phyloP scores from a whole-genome alignment of 352 stramenopile genomes.

The Phytophthora kernoviae region DNA sequence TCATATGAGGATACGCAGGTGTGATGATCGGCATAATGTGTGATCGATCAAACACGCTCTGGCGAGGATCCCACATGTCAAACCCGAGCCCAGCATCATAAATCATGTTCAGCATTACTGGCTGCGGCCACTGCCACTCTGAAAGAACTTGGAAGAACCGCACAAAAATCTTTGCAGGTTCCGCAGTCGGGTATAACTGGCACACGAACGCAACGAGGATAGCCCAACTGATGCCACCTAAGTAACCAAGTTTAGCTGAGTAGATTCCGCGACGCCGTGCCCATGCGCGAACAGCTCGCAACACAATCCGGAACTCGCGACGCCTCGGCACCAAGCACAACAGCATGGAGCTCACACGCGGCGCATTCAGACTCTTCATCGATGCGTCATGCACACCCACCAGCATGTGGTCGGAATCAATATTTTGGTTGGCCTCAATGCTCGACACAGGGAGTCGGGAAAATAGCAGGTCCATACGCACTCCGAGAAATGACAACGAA shows the following conservation, averaged over 20 bases:
- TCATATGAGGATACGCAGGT: conserved; percentile 97
- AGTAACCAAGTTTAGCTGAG: conserved; percentile 96
- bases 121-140: conserved; percentile 83
- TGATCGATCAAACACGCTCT: conserved; percentile 86
- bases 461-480: conserved; percentile 94
- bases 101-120: conserved; percentile 87
- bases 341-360: conserved; percentile 95
- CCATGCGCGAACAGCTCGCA: conserved; percentile 79
- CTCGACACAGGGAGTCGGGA: conserved; percentile 65
- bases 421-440: conserved; percentile 78
- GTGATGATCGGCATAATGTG: conserved; percentile 99
- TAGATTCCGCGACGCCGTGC: conserved; percentile 94
- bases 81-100: conserved; percentile 82
- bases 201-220: conserved; percentile 97
- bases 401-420: conserved; percentile 89
- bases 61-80: conserved; percentile 89
- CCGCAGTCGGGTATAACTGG: conserved; percentile 83
- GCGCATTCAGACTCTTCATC: conserved; percentile 95
- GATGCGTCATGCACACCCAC: conserved; percentile 93
- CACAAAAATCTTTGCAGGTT: conserved; percentile 76
- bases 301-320: conserved; percentile 87
- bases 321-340: conserved; percentile 91
- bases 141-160: conserved; percentile 87
- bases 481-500: conserved; percentile 86
- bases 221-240: conserved; percentile 98